A percentile compares a stretch with the other conserved stretches of the same genome.
Conservation (phyloP, 768 basidiomycete genomes). For the Boletus subparvulus region DNA sequence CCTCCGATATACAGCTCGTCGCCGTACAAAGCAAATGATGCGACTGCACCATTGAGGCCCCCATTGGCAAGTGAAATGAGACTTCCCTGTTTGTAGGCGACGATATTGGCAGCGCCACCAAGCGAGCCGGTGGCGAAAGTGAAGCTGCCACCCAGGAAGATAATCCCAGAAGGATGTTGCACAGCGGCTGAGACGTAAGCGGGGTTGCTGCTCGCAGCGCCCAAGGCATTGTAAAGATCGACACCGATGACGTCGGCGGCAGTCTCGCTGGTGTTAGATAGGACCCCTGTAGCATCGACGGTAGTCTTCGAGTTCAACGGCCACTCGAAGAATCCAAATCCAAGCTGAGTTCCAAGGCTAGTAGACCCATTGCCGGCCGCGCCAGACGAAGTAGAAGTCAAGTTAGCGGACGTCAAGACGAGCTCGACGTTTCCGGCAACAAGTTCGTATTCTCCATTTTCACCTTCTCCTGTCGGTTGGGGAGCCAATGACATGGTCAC, state of each 20-base stretch:
- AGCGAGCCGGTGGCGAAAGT: conserved; percentile 54
- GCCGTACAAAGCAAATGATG: conserved; percentile 59
- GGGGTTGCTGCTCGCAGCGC: conserved; percentile 39
- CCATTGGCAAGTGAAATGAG: conserved; percentile 53
- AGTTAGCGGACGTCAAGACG: conserved; percentile 61
- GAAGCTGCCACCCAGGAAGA: conserved; percentile 82
- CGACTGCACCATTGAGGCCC: conserved; percentile 81
- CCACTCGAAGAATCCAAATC: conserved; percentile 93
- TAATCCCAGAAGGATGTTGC: conserved; percentile 61
- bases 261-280: conserved; percentile 74
- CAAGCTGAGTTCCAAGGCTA: conserved; percentile 39
- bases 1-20: conserved; percentile 85
- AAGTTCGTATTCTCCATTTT: conserved; percentile 69
- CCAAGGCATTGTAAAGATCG: conserved; percentile 60
- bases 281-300: conserved; percentile 57
- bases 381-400: conserved; percentile 38
- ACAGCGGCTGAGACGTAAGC: conserved; percentile 53
- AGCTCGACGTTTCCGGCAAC: conserved; percentile 88
- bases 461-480: conserved; percentile 59
- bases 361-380: conserved; percentile 30
- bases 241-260: conserved; percentile 61
- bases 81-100: conserved; percentile 61
- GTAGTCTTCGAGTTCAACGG: conserved; percentile 46
- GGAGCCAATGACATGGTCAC: conserved; percentile 74
- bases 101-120: conserved; percentile 65